Evolutionary conservation across 1,284 basidiomycete species (phyloP).

Genomic region (Xerocomus minutiporus): DNA sequence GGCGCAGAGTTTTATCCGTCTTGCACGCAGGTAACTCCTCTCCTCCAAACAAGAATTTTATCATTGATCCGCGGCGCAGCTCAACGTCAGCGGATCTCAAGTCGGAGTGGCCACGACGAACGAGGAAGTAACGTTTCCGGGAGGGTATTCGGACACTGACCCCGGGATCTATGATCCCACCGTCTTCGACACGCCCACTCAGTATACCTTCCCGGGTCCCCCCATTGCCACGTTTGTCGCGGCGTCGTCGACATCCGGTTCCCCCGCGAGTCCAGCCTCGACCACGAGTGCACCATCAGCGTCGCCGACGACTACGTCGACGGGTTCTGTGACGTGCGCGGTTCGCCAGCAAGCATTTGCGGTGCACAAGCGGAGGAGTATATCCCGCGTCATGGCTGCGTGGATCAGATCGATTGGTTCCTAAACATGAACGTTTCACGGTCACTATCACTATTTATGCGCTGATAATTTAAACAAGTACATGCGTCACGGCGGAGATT

Average conservation of each 20-base stretch:
- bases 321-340: conserved; percentile 10
- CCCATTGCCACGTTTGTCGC: conserved; percentile 41
- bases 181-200: conserved; percentile 32
- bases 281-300: conserved; percentile 10
- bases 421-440: not conserved
- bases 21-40: conserved; percentile 43
- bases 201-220: conserved; percentile 53
- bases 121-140: conserved; percentile 61
- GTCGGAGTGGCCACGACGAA: conserved; percentile 40
- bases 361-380: conserved; percentile 16
- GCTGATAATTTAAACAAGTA: conserved; percentile 1
- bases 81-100: conserved; percentile 50
- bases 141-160: conserved; percentile 59
- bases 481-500: not conserved
- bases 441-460: not conserved
- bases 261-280: conserved; percentile 24
- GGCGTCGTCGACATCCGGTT: conserved; percentile 10
- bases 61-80: conserved; percentile 32
- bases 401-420: conserved; percentile 25
- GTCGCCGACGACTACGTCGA: conserved; percentile 6
- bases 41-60: not conserved
- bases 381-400: conserved; percentile 16
- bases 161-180: conserved; percentile 55
- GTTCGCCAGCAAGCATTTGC: conserved; percentile 23
- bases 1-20: conserved; percentile 55